Conservation (phyloP, 2,329 filamentous ascomycete genomes). For the Fusarium sp. region DNA sequence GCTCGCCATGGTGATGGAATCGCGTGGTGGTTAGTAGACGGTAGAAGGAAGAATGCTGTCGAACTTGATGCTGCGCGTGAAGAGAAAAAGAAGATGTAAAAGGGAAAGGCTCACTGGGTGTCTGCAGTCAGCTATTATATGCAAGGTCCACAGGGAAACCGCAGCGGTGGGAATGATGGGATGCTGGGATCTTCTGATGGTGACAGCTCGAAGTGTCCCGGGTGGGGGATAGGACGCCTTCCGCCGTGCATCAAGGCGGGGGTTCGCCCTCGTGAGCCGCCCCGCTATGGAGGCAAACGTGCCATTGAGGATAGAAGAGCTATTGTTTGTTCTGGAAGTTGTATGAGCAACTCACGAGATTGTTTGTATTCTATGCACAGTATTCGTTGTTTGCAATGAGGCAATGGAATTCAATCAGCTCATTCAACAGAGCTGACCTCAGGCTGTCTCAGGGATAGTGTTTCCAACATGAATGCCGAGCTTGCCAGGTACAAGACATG, state of each 20-base stretch:
- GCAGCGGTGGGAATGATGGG: conserved; percentile 18
- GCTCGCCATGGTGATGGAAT: conserved; percentile 35
- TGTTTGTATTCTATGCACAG: too few relatives aligned
- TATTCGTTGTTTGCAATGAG: too few relatives aligned
- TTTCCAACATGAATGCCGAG: neutral
- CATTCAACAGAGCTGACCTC: neutral
- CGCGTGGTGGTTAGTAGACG: neutral
- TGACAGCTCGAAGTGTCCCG: conserved; percentile 9
- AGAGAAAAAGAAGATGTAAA: neutral
- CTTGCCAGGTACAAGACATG: neutral
- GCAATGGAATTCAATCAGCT: neutral
- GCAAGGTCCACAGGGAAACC: conserved; percentile 5
- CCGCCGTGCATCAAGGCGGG: conserved; percentile 2
- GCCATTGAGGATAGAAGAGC: neutral
- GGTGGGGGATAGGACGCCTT: conserved; percentile 23
- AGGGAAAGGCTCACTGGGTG: neutral
- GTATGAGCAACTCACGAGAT: conserved; percentile 5
- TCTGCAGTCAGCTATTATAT: conserved; percentile 1
- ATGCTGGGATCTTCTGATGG: conserved; percentile 14
- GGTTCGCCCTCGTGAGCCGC: neutral
- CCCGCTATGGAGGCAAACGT: conserved; percentile 11
- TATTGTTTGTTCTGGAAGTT: neutral
- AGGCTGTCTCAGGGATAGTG: neutral
- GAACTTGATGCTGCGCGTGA: neutral
- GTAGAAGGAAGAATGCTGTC: neutral